A percentile compares a stretch with the other conserved stretches of the same genome.
phyloP scores from a whole-genome alignment of 352 stramenopile genomes.

The Pythium sp. region DNA sequence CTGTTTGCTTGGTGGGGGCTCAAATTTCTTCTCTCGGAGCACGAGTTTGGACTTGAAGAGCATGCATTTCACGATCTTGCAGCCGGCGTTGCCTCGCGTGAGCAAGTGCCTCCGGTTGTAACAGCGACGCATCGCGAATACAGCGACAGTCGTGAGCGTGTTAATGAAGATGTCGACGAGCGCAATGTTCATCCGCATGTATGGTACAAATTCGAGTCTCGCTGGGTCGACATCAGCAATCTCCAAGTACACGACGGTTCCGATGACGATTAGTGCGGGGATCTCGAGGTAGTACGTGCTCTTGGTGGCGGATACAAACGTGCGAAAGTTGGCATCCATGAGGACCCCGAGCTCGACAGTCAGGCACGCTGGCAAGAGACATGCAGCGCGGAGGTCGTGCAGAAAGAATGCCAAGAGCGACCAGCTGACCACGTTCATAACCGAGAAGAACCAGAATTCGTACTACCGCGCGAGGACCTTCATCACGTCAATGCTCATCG shows the following conservation, averaged over 20 bases:
- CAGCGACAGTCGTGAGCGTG: conserved; percentile 26
- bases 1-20: background rate
- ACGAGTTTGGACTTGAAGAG: conserved; percentile 30
- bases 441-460: conserved; percentile 24
- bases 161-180: conserved; percentile 36
- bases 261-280: conserved; percentile 21
- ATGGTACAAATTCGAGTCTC: conserved; percentile 17
- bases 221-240: conserved; percentile 23
- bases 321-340: conserved; percentile 24
- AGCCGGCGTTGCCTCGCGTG: conserved; percentile 17
- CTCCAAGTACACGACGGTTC: conserved; percentile 18
- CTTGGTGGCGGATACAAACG: conserved; percentile 6
- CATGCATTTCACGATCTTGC: conserved; percentile 34
- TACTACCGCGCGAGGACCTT: conserved; percentile 13
- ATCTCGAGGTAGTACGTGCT: conserved; percentile 4
- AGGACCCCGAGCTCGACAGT: conserved; percentile 21
- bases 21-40: conserved; percentile 12
- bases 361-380: conserved; percentile 12
- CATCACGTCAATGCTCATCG: conserved; percentile 21
- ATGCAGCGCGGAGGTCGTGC: conserved; percentile 13
- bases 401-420: conserved; percentile 17
- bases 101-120: conserved; percentile 36
- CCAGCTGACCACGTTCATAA: conserved; percentile 28
- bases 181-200: conserved; percentile 20
- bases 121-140: conserved; percentile 30